Percentiles rank a stretch among this genome's conserved stretches.
phyloP scores from a whole-genome alignment of 139 green algal genomes.

The Chlamydomonas schloesseri region DNA sequence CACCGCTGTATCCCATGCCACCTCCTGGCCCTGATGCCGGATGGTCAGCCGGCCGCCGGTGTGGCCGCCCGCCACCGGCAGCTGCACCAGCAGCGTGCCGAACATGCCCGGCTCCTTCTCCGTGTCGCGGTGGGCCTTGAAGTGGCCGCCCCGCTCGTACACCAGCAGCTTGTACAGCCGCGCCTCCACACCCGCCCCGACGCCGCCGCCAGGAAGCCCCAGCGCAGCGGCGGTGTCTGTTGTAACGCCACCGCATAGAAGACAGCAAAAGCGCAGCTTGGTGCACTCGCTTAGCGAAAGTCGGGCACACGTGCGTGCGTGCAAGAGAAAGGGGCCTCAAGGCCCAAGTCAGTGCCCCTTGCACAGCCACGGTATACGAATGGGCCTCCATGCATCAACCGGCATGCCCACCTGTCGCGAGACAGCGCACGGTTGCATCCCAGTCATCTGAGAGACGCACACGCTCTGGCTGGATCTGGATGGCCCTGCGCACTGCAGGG shows the following conservation, averaged over 20 bases:
- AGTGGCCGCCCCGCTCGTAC: slow-evolving; percentile 18
- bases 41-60: background rate
- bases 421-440: background rate
- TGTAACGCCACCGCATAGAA: too few species aligned
- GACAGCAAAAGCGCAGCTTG: too few species aligned
- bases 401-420: too few species aligned
- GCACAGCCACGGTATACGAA: background rate
- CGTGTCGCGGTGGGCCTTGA: slow-evolving; percentile 36
- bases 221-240: background rate
- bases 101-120: slow-evolving; percentile 27
- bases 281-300: too few species aligned
- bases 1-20: background rate
- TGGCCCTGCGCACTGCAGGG: too few species aligned
- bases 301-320: too few species aligned
- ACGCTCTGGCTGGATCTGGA: too few species aligned
- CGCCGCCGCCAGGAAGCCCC: background rate
- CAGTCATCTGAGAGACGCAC: too few species aligned
- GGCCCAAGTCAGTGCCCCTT: too few species aligned
- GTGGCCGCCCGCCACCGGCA: background rate
- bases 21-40: background rate
- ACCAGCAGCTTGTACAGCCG: background rate
- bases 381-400: too few species aligned
- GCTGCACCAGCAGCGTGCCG: background rate
- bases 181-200: background rate
- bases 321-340: too few species aligned